Evolutionary conservation across 2,329 filamentous ascomycete species (phyloP).

Genomic region (Didymosphaeria variabile): DNA sequence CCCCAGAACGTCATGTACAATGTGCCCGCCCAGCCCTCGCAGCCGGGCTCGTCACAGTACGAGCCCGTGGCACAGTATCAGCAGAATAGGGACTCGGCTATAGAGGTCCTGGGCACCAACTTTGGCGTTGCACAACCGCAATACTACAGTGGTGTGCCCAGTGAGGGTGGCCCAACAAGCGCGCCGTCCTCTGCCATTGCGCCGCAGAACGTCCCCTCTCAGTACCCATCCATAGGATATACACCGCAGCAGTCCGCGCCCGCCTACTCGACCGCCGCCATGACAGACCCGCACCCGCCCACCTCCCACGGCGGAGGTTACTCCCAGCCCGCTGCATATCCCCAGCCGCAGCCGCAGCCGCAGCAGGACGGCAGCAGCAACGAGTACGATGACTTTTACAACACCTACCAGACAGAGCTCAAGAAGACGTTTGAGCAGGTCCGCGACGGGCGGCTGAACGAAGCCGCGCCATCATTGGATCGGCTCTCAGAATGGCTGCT

Average conservation of each 20-base stretch:
- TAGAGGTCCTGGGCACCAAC: conserved; percentile 77
- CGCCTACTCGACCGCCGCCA: conserved; percentile 60
- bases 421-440: conserved; percentile 76
- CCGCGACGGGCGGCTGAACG: conserved; percentile 66
- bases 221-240: conserved; percentile 66
- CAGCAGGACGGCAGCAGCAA: conserved; percentile 52
- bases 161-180: conserved; percentile 67
- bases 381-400: conserved; percentile 73
- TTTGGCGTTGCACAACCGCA: conserved; percentile 72
- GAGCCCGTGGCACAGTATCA: conserved; percentile 79
- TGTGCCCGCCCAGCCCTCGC: conserved; percentile 58
- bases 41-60: conserved; percentile 69
- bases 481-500: conserved; percentile 73
- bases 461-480: conserved; percentile 67
- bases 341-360: conserved; percentile 25
- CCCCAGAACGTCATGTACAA: conserved; percentile 80
- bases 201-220: conserved; percentile 71
- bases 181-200: conserved; percentile 66
- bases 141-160: conserved; percentile 72
- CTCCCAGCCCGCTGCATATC: conserved; percentile 42
- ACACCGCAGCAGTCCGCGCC: conserved; percentile 68
- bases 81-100: conserved; percentile 71
- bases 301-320: conserved; percentile 50
- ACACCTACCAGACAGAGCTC: conserved; percentile 65
- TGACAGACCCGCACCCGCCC: conserved; percentile 60